A percentile compares a stretch with the other conserved stretches of the same genome.
These are phyloP conservation scores for Rhytidiadelphus loreus DNA, from an alignment of 225 moss, liverwort and hornwort species.

Conservation along the genomic window DNA sequence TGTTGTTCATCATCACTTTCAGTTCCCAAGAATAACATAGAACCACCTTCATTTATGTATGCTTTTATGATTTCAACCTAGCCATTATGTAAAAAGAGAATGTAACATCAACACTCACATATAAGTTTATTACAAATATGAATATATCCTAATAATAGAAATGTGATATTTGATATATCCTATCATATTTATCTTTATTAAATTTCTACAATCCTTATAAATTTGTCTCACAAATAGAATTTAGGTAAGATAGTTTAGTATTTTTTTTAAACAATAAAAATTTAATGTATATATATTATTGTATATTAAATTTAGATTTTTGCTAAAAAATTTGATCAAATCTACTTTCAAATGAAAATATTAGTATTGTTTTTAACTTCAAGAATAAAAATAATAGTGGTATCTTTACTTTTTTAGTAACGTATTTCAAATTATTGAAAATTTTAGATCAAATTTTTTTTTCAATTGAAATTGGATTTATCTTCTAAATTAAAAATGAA, in stretches of 20 bases:
- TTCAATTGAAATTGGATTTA: neutral
- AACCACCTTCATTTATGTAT: constrained; percentile 53
- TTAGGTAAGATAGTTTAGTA: neutral
- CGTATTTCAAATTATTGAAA: neutral
- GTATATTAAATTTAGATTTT: neutral
- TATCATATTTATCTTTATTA: neutral
- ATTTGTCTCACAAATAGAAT: neutral
- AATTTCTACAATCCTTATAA: neutral
- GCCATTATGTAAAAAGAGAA: neutral
- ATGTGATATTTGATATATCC: neutral
- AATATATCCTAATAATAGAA: neutral
- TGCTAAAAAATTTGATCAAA: neutral
- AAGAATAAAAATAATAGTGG: neutral
- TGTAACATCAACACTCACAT: neutral
- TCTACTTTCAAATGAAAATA: neutral
- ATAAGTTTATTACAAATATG: neutral
- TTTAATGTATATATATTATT: neutral
- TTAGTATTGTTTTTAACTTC: too few species aligned
- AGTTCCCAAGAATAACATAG: constrained; percentile 41
- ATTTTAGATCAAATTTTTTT: neutral
- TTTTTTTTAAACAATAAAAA: neutral
- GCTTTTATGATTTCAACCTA: constrained; percentile 43
- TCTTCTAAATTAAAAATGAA: neutral
- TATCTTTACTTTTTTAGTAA: too few species aligned
- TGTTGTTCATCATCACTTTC: constrained; percentile 21